phyloP scores from a whole-genome alignment of 106 monocot species.

The Dactylorhiza incarnata region DNA sequence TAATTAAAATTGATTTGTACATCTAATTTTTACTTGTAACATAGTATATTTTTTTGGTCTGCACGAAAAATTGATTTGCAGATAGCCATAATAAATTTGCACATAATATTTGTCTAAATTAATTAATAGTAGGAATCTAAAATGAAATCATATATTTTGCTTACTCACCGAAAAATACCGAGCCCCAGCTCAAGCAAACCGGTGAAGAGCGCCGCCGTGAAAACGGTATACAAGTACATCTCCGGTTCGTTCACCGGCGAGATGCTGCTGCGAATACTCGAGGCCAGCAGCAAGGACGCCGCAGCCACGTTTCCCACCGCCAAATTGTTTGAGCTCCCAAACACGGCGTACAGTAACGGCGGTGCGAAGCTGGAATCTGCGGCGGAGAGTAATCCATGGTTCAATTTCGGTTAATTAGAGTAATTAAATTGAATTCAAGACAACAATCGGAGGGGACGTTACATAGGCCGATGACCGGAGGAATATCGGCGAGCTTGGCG shows the following conservation, averaged over 20 bases:
- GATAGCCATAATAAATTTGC: no score
- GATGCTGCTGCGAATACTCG: slow-evolving; percentile 34
- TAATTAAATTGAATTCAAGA: no score
- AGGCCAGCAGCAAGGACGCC: slow-evolving; percentile 49
- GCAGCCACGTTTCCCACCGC: slow-evolving; percentile 80
- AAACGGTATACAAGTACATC: slow-evolving; percentile 44
- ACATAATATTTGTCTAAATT: no score
- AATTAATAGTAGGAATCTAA: no score
- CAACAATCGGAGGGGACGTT: not conserved
- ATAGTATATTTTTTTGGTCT: no score
- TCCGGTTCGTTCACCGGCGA: slow-evolving; percentile 24
- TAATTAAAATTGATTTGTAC: no score
- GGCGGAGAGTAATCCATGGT: not conserved
- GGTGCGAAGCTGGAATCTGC: slow-evolving; percentile 86
- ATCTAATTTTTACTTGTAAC: no score
- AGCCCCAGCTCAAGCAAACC: slow-evolving; percentile 49
- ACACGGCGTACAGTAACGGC: slow-evolving; percentile 66
- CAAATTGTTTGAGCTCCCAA: slow-evolving; percentile 76
- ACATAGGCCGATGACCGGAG: slow-evolving; percentile 84
- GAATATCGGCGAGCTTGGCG: slow-evolving; percentile 66
- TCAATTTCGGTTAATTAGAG: not conserved
- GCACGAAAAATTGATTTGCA: no score
- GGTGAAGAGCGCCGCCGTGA: slow-evolving; percentile 70
- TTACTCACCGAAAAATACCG: slow-evolving; percentile 53
- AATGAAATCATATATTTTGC: no score